A percentile compares a stretch with the other conserved stretches of the same genome.
These are phyloP conservation scores for Gossypium schwendimanii DNA, from an alignment of 441 rosid genomes.

Conservation along the genomic window DNA sequence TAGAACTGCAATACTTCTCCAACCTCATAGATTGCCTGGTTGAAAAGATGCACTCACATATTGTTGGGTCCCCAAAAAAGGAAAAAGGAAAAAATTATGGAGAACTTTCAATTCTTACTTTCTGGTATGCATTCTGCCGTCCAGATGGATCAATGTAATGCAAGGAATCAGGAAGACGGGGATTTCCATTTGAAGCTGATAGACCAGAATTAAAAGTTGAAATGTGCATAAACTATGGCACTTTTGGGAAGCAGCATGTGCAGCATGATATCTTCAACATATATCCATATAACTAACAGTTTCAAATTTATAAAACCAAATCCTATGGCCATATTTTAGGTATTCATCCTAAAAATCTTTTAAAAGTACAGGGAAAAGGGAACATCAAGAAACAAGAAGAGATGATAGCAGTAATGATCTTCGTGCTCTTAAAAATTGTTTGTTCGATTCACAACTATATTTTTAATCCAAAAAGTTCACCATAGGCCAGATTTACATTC, in stretches of 20 bases:
- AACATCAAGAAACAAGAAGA: neutral
- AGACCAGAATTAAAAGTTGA: constrained; percentile 9
- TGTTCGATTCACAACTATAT: too few relatives aligned
- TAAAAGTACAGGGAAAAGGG: neutral
- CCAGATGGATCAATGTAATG: constrained; percentile 85
- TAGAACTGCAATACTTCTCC: constrained; percentile 88
- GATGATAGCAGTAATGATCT: neutral
- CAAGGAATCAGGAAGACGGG: constrained; percentile 93
- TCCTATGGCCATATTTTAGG: neutral
- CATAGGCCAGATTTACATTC: too few relatives aligned
- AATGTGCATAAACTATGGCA: neutral
- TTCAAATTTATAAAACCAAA: neutral
- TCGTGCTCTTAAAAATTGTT: neutral
- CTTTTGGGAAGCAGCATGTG: neutral
- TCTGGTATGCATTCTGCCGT: constrained; percentile 74
- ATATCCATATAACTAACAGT: neutral
- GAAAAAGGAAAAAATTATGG: neutral
- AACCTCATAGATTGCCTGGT: constrained; percentile 80
- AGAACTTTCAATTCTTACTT: constrained; percentile 38
- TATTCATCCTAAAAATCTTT: neutral
- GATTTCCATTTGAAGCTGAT: constrained; percentile 94
- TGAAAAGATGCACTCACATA: constrained; percentile 12
- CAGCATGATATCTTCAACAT: neutral
- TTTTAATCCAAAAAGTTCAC: too few relatives aligned
- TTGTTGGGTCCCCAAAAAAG: neutral